phyloP scores from a whole-genome alignment of 257 asterid genomes.

The Cynanchum wilfordii region DNA sequence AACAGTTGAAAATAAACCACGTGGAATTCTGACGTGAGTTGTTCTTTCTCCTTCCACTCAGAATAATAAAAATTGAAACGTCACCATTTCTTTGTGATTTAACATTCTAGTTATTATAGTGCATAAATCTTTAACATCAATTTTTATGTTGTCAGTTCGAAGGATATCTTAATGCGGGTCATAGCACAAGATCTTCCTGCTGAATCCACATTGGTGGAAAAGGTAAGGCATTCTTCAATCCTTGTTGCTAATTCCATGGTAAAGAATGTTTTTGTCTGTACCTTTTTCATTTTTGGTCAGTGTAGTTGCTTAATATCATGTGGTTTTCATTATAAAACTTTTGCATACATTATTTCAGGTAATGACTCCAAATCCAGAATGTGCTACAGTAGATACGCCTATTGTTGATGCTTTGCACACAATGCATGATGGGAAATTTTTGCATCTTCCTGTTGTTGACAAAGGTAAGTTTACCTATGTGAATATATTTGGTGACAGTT shows the following conservation, averaged over 20 bases:
- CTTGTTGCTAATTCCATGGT: no score
- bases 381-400: conserved; percentile 77
- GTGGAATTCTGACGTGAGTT: conserved; percentile 67
- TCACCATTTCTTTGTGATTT: background rate
- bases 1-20: conserved; percentile 76
- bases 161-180: conserved; percentile 88
- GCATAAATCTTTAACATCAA: conserved; percentile 1
- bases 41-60: conserved; percentile 1
- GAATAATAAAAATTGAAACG: background rate
- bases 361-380: conserved; percentile 94
- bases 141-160: conserved; percentile 48
- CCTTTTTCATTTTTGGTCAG: background rate
- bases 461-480: background rate
- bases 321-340: background rate
- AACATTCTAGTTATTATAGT: background rate
- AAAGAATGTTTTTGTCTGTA: background rate
- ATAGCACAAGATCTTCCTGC: conserved; percentile 81
- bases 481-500: background rate
- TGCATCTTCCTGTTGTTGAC: conserved; percentile 77
- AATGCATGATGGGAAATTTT: conserved; percentile 88
- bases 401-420: conserved; percentile 94
- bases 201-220: conserved; percentile 72
- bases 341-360: conserved; percentile 41
- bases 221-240: conserved; percentile 36
- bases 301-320: background rate